Percentiles rank a stretch among this genome's conserved stretches.
These are phyloP conservation scores for Penicillium olsonii DNA, from an alignment of 2,329 filamentous ascomycete genomes.

Conservation along the genomic window DNA sequence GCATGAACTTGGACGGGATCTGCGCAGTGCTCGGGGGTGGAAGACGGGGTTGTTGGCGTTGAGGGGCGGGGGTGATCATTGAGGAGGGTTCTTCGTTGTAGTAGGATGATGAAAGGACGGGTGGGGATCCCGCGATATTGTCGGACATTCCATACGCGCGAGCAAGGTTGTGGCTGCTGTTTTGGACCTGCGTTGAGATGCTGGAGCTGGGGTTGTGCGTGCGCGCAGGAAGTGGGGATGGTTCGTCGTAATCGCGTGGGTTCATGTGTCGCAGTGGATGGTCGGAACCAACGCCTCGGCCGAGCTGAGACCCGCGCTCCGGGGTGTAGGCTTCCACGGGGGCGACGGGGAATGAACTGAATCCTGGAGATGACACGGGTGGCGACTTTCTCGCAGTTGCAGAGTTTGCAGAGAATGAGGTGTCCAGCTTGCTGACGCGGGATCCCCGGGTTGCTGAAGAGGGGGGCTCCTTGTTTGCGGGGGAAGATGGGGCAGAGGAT, in stretches of 20 bases:
- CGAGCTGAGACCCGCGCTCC: constrained; percentile 45
- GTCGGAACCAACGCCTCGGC: constrained; percentile 31
- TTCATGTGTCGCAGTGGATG: constrained; percentile 35
- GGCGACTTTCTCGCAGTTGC: constrained; percentile 39
- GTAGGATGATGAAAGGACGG: constrained; percentile 51
- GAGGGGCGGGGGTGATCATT: constrained; percentile 52
- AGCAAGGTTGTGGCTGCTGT: constrained; percentile 28
- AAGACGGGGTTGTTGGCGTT: constrained; percentile 50
- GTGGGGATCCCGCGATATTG: constrained; percentile 44
- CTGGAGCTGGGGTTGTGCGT: constrained; percentile 30
- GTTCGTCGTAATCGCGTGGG: constrained; percentile 42
- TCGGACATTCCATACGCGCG: constrained; percentile 45
- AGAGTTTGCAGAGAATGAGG: constrained; percentile 41
- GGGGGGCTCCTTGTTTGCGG: constrained; percentile 46
- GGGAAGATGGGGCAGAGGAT: constrained; percentile 49
- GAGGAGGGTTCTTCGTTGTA: constrained; percentile 49
- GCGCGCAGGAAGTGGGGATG: constrained; percentile 43
- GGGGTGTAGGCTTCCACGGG: constrained; percentile 51
- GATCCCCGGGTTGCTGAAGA: constrained; percentile 35
- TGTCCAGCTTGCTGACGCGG: constrained; percentile 38
- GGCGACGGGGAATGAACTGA: constrained; percentile 44
- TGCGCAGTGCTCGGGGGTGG: constrained; percentile 52
- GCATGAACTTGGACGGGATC: constrained; percentile 54
- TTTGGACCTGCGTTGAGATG: constrained; percentile 20
- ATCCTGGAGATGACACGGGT: constrained; percentile 41